These are phyloP conservation scores for Aureobasidium sp. DNA, from an alignment of 2,329 filamentous ascomycete species.

Conservation along the genomic window DNA sequence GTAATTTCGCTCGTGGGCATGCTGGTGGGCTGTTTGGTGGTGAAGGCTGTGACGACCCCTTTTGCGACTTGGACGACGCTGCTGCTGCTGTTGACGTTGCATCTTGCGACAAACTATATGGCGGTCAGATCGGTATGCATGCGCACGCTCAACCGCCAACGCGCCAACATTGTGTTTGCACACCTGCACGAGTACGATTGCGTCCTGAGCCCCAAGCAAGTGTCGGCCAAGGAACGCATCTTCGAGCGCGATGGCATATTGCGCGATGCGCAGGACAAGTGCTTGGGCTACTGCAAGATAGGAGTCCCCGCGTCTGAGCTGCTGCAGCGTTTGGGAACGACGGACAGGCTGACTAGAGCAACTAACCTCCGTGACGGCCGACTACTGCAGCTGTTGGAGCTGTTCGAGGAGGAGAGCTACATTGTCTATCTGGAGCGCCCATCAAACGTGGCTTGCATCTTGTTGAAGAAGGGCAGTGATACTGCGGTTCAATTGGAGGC, in stretches of 20 bases:
- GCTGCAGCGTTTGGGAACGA: slow-evolving; percentile 19
- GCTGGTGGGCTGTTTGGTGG: slow-evolving; percentile 73
- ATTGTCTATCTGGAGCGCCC: slow-evolving; percentile 48
- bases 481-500: slow-evolving; percentile 48
- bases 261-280: slow-evolving; percentile 38
- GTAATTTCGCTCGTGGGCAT: slow-evolving; percentile 84
- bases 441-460: slow-evolving; percentile 42
- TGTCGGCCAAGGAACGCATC: slow-evolving; percentile 51
- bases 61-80: slow-evolving; percentile 66
- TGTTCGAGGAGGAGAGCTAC: slow-evolving; percentile 49
- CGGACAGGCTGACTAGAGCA: slow-evolving; percentile 23
- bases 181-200: slow-evolving; percentile 23
- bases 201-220: slow-evolving; percentile 52
- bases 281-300: slow-evolving; percentile 48
- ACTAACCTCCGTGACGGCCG: slow-evolving; percentile 13
- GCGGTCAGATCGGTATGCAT: slow-evolving; percentile 80
- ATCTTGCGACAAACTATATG: slow-evolving; percentile 77
- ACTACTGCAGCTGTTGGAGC: slow-evolving; percentile 40
- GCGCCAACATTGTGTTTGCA: slow-evolving; percentile 69
- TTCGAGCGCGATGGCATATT: slow-evolving; percentile 60
- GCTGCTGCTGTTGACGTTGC: slow-evolving; percentile 61
- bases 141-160: slow-evolving; percentile 75
- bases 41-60: slow-evolving; percentile 64
- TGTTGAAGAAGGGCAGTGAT: slow-evolving; percentile 52
- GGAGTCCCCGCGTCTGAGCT: slow-evolving; percentile 32